These are phyloP conservation scores for Saccharomyces cerevisiae DNA, from an alignment of 805 yeast genomes.

Conservation along the genomic window DNA sequence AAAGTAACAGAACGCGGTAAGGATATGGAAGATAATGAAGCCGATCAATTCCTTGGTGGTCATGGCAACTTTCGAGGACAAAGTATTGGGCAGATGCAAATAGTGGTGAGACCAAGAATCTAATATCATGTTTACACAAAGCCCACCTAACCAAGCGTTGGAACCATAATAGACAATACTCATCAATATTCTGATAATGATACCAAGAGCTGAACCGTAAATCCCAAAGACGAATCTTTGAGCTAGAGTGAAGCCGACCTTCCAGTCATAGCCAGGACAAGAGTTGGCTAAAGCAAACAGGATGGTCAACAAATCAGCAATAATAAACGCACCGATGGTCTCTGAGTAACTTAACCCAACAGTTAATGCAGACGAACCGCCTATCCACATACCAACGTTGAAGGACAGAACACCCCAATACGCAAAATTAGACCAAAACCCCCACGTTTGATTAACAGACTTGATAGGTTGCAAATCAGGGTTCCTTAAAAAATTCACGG, in stretches of 20 bases:
- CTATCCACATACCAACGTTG: slow-evolving; percentile 38
- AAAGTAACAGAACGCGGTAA: slow-evolving; percentile 34
- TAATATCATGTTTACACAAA: slow-evolving; percentile 33
- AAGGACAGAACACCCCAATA: slow-evolving; percentile 41
- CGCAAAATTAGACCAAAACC: slow-evolving; percentile 34
- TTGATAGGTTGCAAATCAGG: slow-evolving; percentile 30
- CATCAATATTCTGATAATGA: slow-evolving; percentile 36
- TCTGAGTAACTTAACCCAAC: slow-evolving; percentile 40
- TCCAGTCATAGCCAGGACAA: slow-evolving; percentile 42
- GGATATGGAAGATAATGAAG: slow-evolving; percentile 36
- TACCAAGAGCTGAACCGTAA: slow-evolving; percentile 36
- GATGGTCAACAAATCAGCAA: slow-evolving; percentile 42
- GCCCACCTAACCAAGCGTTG: slow-evolving; percentile 39
- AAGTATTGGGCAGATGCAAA: slow-evolving; percentile 28
- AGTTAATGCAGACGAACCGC: slow-evolving; percentile 38
- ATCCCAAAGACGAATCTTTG: slow-evolving; percentile 43
- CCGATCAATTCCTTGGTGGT: slow-evolving; percentile 33
- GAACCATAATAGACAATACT: slow-evolving; percentile 43
- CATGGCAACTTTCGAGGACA: slow-evolving; percentile 30
- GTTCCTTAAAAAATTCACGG: slow-evolving; percentile 27
- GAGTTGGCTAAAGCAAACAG: slow-evolving; percentile 41
- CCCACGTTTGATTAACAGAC: slow-evolving; percentile 31
- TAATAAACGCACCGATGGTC: slow-evolving; percentile 37
- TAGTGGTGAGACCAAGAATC: slow-evolving; percentile 36
- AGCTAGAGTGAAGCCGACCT: slow-evolving; percentile 40